phyloP scores from a whole-genome alignment of 768 basidiomycete species.

The Pulveroboletus frians region DNA sequence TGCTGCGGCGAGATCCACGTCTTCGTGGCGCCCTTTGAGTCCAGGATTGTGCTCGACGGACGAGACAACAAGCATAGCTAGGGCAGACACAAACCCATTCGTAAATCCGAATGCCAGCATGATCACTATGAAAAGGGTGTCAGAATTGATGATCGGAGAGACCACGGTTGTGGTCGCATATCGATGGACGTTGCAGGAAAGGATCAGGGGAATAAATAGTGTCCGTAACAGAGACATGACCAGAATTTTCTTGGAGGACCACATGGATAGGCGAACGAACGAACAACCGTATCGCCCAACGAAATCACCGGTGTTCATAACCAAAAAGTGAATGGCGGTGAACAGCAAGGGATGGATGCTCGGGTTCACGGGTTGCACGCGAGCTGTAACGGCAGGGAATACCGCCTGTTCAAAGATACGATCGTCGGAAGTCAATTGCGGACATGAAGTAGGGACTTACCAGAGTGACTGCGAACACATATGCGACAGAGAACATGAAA shows the following conservation, averaged over 20 bases:
- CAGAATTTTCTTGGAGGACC: background rate
- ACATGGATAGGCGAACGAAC: background rate
- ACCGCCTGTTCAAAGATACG: background rate
- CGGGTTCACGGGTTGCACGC: background rate
- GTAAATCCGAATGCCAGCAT: conserved; percentile 66
- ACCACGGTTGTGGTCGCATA: conserved; percentile 13
- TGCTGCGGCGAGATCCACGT: conserved; percentile 82
- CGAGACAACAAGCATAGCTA: conserved; percentile 79
- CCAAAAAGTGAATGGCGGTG: background rate
- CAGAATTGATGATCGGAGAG: conserved; percentile 58
- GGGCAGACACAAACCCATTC: conserved; percentile 37
- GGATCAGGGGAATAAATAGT: background rate
- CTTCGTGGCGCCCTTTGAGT: conserved; percentile 61
- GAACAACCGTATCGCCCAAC: background rate
- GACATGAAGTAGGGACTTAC: background rate
- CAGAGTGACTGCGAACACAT: background rate
- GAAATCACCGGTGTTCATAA: background rate
- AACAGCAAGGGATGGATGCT: background rate
- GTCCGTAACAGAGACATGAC: background rate
- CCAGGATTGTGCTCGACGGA: conserved; percentile 75
- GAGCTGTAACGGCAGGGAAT: background rate
- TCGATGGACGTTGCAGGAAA: background rate
- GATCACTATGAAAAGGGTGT: conserved; percentile 66
- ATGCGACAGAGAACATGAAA: background rate
- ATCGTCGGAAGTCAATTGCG: background rate